Evolutionary conservation across 2,329 filamentous ascomycete genomes (phyloP).

Genomic region (Pseudogymnoascus sp.): DNA sequence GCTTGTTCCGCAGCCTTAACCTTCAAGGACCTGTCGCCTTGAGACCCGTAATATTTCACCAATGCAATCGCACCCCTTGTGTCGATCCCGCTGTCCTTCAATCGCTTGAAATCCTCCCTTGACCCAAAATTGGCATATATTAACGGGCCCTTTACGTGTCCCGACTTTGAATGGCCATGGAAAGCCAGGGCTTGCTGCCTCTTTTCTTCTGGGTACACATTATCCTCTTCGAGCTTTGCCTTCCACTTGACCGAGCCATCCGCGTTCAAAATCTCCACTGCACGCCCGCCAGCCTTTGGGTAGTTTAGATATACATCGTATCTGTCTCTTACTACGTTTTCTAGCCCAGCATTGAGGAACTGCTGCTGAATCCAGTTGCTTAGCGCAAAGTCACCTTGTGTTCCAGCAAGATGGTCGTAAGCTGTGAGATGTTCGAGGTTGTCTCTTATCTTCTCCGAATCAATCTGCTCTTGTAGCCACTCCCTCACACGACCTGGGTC

Average conservation of each 20-base stretch:
- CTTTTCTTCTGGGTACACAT: constrained; percentile 55
- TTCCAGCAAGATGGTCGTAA: constrained; percentile 90
- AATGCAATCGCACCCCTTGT: constrained; percentile 76
- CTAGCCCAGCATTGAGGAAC: constrained; percentile 67
- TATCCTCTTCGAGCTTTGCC: constrained; percentile 76
- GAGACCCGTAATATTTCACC: constrained; percentile 71
- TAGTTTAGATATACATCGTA: constrained; percentile 93
- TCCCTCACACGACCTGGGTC: constrained; percentile 75
- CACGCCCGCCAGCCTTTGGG: constrained; percentile 67
- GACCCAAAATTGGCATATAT: constrained; percentile 93
- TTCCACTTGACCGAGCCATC: constrained; percentile 64
- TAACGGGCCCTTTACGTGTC: constrained; percentile 77
- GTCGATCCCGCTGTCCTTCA: constrained; percentile 66
- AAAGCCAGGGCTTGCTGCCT: constrained; percentile 71
- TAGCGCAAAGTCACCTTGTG: constrained; percentile 81
- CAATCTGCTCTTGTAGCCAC: constrained; percentile 67
- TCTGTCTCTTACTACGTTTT: constrained; percentile 68
- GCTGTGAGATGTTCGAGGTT: constrained; percentile 71
- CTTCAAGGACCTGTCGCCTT: constrained; percentile 70
- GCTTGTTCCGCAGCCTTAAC: constrained; percentile 84
- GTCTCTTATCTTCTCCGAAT: constrained; percentile 62
- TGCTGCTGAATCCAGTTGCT: constrained; percentile 77
- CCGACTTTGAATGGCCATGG: constrained; percentile 82
- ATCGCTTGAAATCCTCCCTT: constrained; percentile 68
- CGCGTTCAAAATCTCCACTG: constrained; percentile 71